Percentiles rank a stretch among this genome's conserved stretches.
These are phyloP conservation scores for Pluteus cervinus DNA, from an alignment of 768 basidiomycete species.

Conservation along the genomic window DNA sequence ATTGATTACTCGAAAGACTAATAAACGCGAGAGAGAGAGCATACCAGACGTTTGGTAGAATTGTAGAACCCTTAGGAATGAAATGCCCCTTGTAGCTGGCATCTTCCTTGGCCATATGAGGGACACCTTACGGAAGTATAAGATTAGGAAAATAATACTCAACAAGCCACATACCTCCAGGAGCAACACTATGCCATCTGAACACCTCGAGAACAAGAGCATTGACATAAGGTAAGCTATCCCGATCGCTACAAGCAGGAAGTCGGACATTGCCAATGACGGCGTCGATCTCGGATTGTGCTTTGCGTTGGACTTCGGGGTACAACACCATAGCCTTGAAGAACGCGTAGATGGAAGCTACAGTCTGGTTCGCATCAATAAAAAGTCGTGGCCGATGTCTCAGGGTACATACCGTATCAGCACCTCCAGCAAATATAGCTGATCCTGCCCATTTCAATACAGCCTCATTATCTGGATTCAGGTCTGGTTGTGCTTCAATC, in stretches of 20 bases:
- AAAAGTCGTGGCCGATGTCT: neutral
- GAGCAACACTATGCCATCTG: constrained; percentile 27
- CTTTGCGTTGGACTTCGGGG: constrained; percentile 29
- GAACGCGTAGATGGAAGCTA: constrained; percentile 26
- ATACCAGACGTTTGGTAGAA: constrained; percentile 26
- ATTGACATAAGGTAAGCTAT: constrained; percentile 25
- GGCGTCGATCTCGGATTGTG: constrained; percentile 32
- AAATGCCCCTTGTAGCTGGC: constrained; percentile 25
- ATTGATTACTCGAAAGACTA: neutral
- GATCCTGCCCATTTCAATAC: constrained; percentile 21
- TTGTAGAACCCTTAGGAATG: constrained; percentile 26
- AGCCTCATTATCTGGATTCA: constrained; percentile 15
- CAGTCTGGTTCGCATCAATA: constrained; percentile 17
- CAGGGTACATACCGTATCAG: constrained; percentile 26
- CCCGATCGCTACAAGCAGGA: constrained; percentile 26
- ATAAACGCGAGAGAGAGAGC: neutral
- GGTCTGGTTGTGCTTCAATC: constrained; percentile 16
- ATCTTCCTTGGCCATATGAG: constrained; percentile 22
- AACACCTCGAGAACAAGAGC: constrained; percentile 34
- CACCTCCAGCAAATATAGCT: constrained; percentile 27
- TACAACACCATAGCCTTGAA: constrained; percentile 30
- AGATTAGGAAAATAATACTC: neutral
- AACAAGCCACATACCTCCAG: constrained; percentile 15
- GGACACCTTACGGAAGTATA: constrained; percentile 14
- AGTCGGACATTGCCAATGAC: constrained; percentile 25